Evolutionary conservation across 164 flowering plant genomes (phyloP).

Genomic region (Magnolia kwangsiensis): DNA sequence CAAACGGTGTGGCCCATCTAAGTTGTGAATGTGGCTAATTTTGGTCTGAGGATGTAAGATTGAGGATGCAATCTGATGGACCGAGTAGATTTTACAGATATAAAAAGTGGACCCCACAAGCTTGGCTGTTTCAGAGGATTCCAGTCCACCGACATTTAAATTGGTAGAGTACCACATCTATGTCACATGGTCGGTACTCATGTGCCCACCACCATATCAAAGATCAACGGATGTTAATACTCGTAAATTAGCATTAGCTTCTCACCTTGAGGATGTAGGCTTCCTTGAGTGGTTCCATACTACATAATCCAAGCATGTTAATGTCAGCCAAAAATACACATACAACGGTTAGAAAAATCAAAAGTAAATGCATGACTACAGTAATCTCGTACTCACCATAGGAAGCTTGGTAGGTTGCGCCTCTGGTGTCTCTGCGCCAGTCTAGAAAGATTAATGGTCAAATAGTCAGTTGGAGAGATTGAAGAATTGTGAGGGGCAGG

Average conservation of each 20-base stretch:
- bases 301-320: neutral
- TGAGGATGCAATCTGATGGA: too few relatives aligned
- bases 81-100: too few relatives aligned
- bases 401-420: conserved; percentile 15
- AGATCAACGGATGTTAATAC: neutral
- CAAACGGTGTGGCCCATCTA: too few relatives aligned
- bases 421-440: conserved; percentile 14
- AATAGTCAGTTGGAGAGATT: neutral
- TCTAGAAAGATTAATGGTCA: conserved; percentile 3
- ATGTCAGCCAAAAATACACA: neutral
- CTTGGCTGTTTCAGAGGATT: too few relatives aligned
- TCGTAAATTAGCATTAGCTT: neutral
- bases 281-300: conserved; percentile 26
- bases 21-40: too few relatives aligned
- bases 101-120: too few relatives aligned
- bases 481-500: neutral
- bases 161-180: too few relatives aligned
- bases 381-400: conserved; percentile 11
- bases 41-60: too few relatives aligned
- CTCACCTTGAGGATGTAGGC: conserved; percentile 30
- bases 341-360: neutral
- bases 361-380: neutral
- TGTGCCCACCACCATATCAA: neutral
- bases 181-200: neutral
- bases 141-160: too few relatives aligned